Evolutionary conservation across 345 rosid species (phyloP).

Genomic region (Euphorbia lathyris): DNA sequence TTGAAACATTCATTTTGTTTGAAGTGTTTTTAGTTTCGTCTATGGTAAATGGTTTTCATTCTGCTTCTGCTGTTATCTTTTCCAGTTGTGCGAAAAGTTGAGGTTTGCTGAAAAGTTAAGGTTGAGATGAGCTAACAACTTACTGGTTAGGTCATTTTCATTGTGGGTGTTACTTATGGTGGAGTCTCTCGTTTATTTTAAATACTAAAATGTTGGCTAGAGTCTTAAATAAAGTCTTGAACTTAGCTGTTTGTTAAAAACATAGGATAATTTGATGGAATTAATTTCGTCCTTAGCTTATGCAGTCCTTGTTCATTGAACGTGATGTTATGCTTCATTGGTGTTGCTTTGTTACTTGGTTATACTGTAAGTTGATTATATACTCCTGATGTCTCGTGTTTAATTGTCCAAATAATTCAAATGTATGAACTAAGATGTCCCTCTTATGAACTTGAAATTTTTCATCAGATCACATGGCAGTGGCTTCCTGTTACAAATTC

Average conservation of each 20-base stretch:
- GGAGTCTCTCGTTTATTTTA: not conserved
- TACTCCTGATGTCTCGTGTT: not conserved
- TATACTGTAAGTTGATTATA: not conserved
- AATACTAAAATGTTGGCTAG: not conserved
- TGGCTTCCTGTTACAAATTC: conserved; percentile 88
- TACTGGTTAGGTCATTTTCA: not conserved
- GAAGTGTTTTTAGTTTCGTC: no score
- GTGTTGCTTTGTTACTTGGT: not conserved
- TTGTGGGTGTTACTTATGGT: not conserved
- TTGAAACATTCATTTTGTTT: no score
- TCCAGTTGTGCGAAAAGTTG: not conserved
- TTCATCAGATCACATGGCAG: conserved; percentile 69
- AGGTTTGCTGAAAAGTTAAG: not conserved
- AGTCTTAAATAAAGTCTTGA: not conserved
- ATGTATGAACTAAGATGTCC: conserved; percentile 6
- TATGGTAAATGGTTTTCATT: no score
- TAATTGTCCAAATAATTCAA: not conserved
- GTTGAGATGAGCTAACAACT: not conserved
- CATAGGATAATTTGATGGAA: not conserved
- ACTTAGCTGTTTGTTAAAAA: not conserved
- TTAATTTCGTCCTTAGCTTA: not conserved
- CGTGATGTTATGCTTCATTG: not conserved
- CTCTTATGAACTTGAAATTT: conserved; percentile 5
- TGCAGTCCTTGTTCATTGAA: not conserved
- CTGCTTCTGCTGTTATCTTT: no score